Evolutionary conservation across 1,284 basidiomycete genomes (phyloP), one percentile per base, ranked within the genome.

Genomic region (Sanguinoderma infundibulare): DNA sequence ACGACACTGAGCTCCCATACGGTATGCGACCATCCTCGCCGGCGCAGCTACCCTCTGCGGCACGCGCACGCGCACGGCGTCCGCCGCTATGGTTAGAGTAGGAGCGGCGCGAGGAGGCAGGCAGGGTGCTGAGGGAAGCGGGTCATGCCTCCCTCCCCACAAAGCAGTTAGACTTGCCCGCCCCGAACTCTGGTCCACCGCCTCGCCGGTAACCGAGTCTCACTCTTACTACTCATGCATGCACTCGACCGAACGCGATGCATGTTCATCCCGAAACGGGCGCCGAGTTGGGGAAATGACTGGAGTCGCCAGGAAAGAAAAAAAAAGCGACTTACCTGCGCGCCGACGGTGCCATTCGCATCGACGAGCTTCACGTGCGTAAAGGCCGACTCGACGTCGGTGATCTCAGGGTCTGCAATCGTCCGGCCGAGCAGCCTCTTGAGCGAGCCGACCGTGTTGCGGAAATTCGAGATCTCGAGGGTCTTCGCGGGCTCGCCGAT

Each of bases 401-500:
- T 83, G 61, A 96, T 83, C 77, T 96, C 94, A 22, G 89, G 83
- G 77, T 96, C 95, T 54, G 79, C 75, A 66, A 89, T 70, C 39
- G 89, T 86, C 57, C 95, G 85, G 12, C 95, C 95, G 69, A 96
- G 82, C 56, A 98, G 83, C 47, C 95, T 87, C 78, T 97, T 98
- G 72, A 98, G 81, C 1, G 87, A 90, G 52, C 96, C 96, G 73
- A 96, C 84, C 40, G 96, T 98, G 81, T 98, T 98, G 78, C 89
- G 92, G 83, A 96, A 98, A 81, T 98, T 98, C 68, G 94, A 96
- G n/a, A 91, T 97, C 80, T 98, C 96, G 69, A 96, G 93, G 1
- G 94, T 98, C 82, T 98, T 98, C 71, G 95, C 96, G 24, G 94
- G 69, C 78, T 98, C 96, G 67, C 96, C 96, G 73, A 98, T 91